phyloP scores from a whole-genome alignment of 208 protist genomes.

The Trypanosoma theileri region DNA sequence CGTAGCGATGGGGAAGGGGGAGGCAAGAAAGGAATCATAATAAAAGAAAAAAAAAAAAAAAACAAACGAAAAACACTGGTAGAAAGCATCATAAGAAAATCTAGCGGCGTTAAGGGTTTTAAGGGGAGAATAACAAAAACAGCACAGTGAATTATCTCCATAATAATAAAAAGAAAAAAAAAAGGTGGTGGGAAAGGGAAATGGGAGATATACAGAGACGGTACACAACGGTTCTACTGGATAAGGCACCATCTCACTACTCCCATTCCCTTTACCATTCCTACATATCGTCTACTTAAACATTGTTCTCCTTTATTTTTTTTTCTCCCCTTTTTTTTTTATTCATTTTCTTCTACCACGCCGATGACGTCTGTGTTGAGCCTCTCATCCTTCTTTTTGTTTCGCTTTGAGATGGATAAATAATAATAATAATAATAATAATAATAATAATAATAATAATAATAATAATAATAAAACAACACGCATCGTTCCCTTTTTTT shows the following conservation, averaged over 20 bases:
- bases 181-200: slow-evolving; percentile 16
- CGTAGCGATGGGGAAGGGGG: background rate
- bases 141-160: background rate
- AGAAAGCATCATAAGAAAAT: background rate
- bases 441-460: background rate
- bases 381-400: too few species aligned
- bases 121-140: slow-evolving; percentile 14
- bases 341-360: too few species aligned
- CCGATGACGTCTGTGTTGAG: too few species aligned
- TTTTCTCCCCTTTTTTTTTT: background rate
- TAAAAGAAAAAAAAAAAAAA: slow-evolving; percentile 1
- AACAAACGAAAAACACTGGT: background rate
- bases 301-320: background rate
- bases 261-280: background rate
- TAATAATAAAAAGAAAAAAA: slow-evolving; percentile 11
- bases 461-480: background rate
- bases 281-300: too few species aligned
- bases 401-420: too few species aligned
- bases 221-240: background rate
- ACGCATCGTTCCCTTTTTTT: background rate
- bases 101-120: too few species aligned
- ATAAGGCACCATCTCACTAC: background rate
- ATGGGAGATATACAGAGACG: background rate
- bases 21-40: background rate
- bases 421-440: too few species aligned